Evolutionary conservation across 2,329 filamentous ascomycete species (phyloP), one percentile per base, ranked within the genome.

Genomic region (Helminthosporium solani): DNA sequence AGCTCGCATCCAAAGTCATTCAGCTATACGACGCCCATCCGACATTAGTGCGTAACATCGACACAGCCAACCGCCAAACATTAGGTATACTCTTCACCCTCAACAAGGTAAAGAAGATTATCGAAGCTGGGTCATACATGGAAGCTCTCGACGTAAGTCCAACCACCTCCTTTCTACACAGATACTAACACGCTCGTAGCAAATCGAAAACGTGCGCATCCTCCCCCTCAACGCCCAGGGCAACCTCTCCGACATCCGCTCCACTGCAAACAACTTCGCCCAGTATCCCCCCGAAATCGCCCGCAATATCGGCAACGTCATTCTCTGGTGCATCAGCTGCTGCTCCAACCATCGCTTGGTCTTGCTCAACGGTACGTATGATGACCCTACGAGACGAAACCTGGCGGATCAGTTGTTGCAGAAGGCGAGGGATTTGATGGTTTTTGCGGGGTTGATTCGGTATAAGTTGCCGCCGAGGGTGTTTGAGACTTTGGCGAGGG

Each of bases 271-370:
- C 60, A 86, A 85, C 51, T 97, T 99, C 73, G 82, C 88, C 14
- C 78, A 80, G 1, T 80, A 95, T 33, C 82, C 90, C 3, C 83
- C 89, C 56, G 83, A 90, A 7, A 87, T 99, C 33, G 86, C 91
- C 2, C 85, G 89, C 66, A 95, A 94, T 63, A 85, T 96, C 59
- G 92, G 92, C 15, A 90, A 92, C 70, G 78, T 97, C 52, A 80
- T 99, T 53, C 86, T 96, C 75, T 97, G 94, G 94, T 90, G 90
- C 40, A 89, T 99, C 56, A 81, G 86, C 33, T 90, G 88, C 73
- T 95, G 91, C 71, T 85, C 86, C 40, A 81, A 84, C 46, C 86
- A 96, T 71, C 82, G 88, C 18, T 66, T 69, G 52, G 85, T 87
- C 58, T 76, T 84, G 50, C 79, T 80, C 45, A 80, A 78, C 47